phyloP scores from a whole-genome alignment of 805 yeast species.

The Zygotorulaspora chibaensis region DNA sequence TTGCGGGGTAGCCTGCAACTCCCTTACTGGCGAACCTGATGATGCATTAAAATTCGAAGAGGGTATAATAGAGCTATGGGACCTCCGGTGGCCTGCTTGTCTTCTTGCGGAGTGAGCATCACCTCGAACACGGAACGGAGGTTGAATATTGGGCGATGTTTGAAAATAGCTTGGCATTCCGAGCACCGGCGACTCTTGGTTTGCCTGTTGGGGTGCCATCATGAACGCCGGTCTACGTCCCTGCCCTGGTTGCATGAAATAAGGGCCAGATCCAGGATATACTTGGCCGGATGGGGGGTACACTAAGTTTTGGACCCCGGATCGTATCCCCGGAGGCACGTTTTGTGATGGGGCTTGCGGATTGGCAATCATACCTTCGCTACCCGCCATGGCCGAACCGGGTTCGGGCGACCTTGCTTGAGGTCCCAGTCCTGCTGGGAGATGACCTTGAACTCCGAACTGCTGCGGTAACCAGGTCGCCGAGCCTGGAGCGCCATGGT shows the following conservation, averaged over 20 bases:
- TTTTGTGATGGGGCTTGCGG: neutral
- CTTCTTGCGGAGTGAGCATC: constrained; percentile 5
- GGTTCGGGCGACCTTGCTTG: neutral
- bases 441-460: constrained; percentile 4
- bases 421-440: constrained; percentile 17
- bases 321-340: neutral
- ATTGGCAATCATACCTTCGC: neutral
- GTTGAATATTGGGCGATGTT: constrained; percentile 9
- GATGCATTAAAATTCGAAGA: constrained; percentile 2
- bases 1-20: constrained; percentile 16
- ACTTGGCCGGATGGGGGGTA: neutral
- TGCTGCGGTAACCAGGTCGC: constrained; percentile 13
- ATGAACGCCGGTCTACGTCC: constrained; percentile 8
- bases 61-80: constrained; percentile 27
- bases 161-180: constrained; percentile 4
- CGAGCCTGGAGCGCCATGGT: constrained; percentile 6
- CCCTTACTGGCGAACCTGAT: constrained; percentile 15
- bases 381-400: neutral
- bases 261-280: neutral
- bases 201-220: constrained; percentile 7
- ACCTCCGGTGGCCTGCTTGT: constrained; percentile 23
- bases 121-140: constrained; percentile 7
- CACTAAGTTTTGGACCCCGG: neutral
- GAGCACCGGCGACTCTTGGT: constrained; percentile 8
- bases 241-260: constrained; percentile 5